Percentiles rank a stretch among this genome's conserved stretches.
Conservation (phyloP, 2,329 filamentous ascomycete species). For the Pseudogymnoascus sp. region DNA sequence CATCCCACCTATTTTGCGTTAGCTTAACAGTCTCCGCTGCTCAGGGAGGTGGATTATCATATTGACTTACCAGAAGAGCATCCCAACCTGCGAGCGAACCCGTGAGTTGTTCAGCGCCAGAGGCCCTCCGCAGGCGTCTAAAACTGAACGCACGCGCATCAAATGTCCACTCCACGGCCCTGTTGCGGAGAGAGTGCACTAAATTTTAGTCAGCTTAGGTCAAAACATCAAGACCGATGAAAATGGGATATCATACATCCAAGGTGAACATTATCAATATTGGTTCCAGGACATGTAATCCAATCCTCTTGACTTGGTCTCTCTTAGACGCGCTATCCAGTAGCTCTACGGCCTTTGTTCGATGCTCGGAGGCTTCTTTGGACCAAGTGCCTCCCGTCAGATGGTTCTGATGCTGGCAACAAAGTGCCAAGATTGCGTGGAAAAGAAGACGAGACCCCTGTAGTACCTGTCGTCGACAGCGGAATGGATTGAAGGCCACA, state of each 20-base stretch:
- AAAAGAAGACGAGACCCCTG: slow-evolving; percentile 26
- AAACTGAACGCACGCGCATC: slow-evolving; percentile 21
- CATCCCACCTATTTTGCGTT: slow-evolving; percentile 22
- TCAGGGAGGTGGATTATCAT: not conserved
- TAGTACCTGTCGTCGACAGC: slow-evolving; percentile 19
- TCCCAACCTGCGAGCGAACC: slow-evolving; percentile 25
- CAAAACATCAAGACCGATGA: not conserved
- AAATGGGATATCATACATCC: slow-evolving; percentile 22
- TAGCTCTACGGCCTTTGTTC: slow-evolving; percentile 22
- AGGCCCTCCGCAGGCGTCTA: slow-evolving; percentile 15
- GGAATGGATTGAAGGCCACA: slow-evolving; percentile 29
- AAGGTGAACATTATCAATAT: slow-evolving; percentile 29
- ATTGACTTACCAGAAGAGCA: slow-evolving; percentile 25
- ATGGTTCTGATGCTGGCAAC: slow-evolving; percentile 25
- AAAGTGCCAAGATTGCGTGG: slow-evolving; percentile 28
- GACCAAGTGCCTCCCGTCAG: slow-evolving; percentile 22
- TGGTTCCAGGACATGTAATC: slow-evolving; percentile 22
- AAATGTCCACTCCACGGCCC: slow-evolving; percentile 28
- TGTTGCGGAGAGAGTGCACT: slow-evolving; percentile 30
- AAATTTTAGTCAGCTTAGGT: not conserved
- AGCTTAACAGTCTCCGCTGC: not conserved
- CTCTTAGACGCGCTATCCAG: slow-evolving; percentile 17
- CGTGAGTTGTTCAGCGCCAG: slow-evolving; percentile 20
- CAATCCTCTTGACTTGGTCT: not conserved
- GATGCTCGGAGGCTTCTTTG: slow-evolving; percentile 20